Evolutionary conservation across 148 eudicot genomes (phyloP).

Genomic region (Fagopyrum esculentum): DNA sequence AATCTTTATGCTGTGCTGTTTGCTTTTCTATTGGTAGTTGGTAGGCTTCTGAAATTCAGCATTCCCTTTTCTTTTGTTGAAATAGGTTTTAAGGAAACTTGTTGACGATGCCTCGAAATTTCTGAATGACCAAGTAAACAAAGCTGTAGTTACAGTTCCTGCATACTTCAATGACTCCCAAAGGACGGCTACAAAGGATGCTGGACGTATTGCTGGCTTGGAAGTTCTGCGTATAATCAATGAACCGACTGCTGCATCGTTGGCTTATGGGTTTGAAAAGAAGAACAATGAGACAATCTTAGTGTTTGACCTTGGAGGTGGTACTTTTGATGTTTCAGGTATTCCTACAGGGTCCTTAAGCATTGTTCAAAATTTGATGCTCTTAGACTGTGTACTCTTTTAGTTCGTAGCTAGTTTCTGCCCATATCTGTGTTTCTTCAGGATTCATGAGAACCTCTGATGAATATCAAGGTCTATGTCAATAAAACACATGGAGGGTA

Average conservation of each 20-base stretch:
- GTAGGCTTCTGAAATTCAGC: neutral
- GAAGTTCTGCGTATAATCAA: slow-evolving; percentile 92
- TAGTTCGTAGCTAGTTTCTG: neutral
- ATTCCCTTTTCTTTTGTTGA: neutral
- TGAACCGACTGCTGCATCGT: slow-evolving; percentile 95
- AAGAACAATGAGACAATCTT: slow-evolving; percentile 89
- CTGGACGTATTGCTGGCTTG: slow-evolving; percentile 93
- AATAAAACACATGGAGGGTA: neutral
- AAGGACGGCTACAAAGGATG: slow-evolving; percentile 97
- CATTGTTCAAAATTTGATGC: neutral
- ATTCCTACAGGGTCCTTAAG: neutral
- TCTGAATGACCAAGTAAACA: slow-evolving; percentile 79
- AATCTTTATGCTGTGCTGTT: neutral
- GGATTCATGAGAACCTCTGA: too few relatives aligned
- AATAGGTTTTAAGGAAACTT: slow-evolving; percentile 87
- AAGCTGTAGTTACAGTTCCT: slow-evolving; percentile 94
- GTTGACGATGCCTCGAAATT: slow-evolving; percentile 97
- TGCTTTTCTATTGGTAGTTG: too few relatives aligned
- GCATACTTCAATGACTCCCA: slow-evolving; percentile 98
- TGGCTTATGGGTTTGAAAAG: slow-evolving; percentile 98
- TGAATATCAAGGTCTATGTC: too few relatives aligned
- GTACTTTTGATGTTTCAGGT: slow-evolving; percentile 99
- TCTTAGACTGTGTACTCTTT: neutral
- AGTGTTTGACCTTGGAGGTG: slow-evolving; percentile 99
- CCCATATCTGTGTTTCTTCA: too few relatives aligned